Percentiles rank a stretch among this genome's conserved stretches.
phyloP scores from a whole-genome alignment of 768 basidiomycete genomes.

The Exidia glandulosa region DNA sequence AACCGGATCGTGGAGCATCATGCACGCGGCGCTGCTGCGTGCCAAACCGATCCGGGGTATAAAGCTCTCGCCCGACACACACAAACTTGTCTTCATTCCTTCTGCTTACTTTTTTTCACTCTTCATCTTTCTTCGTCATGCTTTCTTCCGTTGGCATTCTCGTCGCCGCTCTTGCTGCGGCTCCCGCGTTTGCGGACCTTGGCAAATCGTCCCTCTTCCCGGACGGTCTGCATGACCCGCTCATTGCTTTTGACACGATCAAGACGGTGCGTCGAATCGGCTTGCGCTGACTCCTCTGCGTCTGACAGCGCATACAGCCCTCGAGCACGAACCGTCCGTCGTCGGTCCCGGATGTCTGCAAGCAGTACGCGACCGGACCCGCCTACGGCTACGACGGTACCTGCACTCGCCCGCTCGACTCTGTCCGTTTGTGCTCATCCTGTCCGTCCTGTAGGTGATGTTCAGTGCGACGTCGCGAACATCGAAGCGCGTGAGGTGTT shows the following conservation, averaged over 20 bases:
- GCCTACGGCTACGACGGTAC: background rate
- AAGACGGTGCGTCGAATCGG: background rate
- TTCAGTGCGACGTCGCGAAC: background rate
- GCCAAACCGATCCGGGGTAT: no score
- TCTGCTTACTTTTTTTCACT: background rate
- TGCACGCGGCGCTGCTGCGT: no score
- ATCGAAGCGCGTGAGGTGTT: background rate
- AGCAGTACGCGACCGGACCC: background rate
- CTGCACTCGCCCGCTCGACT: background rate
- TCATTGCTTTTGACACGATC: background rate
- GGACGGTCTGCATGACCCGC: background rate
- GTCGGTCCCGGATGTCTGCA: background rate
- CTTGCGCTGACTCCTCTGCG: background rate
- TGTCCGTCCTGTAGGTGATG: background rate
- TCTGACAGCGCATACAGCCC: background rate
- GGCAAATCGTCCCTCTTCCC: background rate
- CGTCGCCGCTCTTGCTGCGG: background rate
- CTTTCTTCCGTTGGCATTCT: background rate
- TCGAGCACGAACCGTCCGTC: background rate
- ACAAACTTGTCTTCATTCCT: no score
- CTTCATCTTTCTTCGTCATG: background rate
- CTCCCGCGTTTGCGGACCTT: background rate
- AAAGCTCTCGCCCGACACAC: no score
- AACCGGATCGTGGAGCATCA: no score
- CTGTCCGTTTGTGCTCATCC: background rate